Conservation (phyloP, 345 rosid species). For the Aquilaria malaccensis region DNA sequence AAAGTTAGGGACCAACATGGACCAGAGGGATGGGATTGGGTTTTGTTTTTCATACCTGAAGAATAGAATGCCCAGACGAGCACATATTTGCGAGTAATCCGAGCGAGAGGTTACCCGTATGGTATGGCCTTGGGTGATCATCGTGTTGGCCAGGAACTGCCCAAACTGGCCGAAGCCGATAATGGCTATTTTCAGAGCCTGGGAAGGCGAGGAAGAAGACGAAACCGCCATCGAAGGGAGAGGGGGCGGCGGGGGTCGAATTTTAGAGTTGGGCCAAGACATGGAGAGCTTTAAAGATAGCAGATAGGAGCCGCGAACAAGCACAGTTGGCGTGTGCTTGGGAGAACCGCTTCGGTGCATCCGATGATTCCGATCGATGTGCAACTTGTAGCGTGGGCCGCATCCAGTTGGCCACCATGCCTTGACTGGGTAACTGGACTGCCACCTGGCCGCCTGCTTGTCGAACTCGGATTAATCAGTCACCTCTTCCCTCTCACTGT, state of each 20-base stretch:
- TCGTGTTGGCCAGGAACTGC: slow-evolving; percentile 45
- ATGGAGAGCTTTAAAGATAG: background rate
- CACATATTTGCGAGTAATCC: slow-evolving; percentile 33
- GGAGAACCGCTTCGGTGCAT: too few species aligned
- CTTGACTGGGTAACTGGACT: too few species aligned
- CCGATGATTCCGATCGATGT: too few species aligned
- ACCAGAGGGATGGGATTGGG: background rate
- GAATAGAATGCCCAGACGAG: slow-evolving; percentile 27
- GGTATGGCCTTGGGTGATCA: slow-evolving; percentile 44
- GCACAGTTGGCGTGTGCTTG: background rate
- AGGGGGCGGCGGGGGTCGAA: background rate
- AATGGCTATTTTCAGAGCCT: slow-evolving; percentile 33
- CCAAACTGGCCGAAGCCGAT: slow-evolving; percentile 54
- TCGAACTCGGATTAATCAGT: too few species aligned
- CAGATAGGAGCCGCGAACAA: background rate
- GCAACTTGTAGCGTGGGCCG: background rate
- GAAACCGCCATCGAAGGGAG: background rate
- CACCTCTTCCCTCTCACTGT: too few species aligned
- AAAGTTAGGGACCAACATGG: too few species aligned
- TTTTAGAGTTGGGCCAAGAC: background rate
- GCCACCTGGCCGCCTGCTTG: too few species aligned
- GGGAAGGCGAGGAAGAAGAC: slow-evolving; percentile 12
- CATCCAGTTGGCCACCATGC: background rate
- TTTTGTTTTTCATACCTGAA: slow-evolving; percentile 23
- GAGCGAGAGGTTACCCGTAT: slow-evolving; percentile 40